These are phyloP conservation scores for Brassica nigra DNA, from an alignment of 345 rosid species.

Conservation along the genomic window DNA sequence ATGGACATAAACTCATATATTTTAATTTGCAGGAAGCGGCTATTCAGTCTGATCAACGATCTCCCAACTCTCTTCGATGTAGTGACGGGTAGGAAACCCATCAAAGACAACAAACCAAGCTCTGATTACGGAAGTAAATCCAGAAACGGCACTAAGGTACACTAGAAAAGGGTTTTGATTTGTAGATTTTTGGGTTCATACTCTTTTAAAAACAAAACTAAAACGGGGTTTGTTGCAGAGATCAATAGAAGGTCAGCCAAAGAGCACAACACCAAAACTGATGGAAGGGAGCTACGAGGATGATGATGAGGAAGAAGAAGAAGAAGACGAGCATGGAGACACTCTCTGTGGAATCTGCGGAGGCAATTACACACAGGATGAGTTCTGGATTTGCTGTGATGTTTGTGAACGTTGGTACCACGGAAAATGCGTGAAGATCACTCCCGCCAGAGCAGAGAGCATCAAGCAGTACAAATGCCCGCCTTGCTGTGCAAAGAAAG, in stretches of 20 bases:
- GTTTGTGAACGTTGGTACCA: slow-evolving; percentile 86
- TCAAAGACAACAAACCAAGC: slow-evolving; percentile 85
- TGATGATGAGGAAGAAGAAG: slow-evolving; percentile 68
- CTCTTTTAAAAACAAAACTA: background rate
- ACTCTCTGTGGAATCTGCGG: slow-evolving; percentile 79
- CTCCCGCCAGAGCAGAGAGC: slow-evolving; percentile 80
- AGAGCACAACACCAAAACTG: slow-evolving; percentile 51
- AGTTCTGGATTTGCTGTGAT: slow-evolving; percentile 88
- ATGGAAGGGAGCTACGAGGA: slow-evolving; percentile 57
- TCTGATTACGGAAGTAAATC: slow-evolving; percentile 83
- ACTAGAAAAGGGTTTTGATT: background rate
- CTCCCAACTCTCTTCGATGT: slow-evolving; percentile 93
- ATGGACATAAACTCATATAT: background rate
- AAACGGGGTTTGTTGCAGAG: slow-evolving; percentile 44
- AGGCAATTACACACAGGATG: slow-evolving; percentile 72
- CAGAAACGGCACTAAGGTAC: slow-evolving; percentile 65
- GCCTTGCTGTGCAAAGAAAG: slow-evolving; percentile 76
- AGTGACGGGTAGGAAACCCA: slow-evolving; percentile 84
- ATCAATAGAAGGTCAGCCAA: slow-evolving; percentile 66
- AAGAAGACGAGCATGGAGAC: slow-evolving; percentile 75
- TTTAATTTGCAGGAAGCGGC: slow-evolving; percentile 67
- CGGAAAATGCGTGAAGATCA: slow-evolving; percentile 82
- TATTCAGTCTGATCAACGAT: slow-evolving; percentile 89
- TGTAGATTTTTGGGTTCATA: background rate
- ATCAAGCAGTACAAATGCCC: slow-evolving; percentile 91